These are phyloP conservation scores for Xerocomellus amylosporus DNA, from an alignment of 768 basidiomycete genomes.

Conservation along the genomic window DNA sequence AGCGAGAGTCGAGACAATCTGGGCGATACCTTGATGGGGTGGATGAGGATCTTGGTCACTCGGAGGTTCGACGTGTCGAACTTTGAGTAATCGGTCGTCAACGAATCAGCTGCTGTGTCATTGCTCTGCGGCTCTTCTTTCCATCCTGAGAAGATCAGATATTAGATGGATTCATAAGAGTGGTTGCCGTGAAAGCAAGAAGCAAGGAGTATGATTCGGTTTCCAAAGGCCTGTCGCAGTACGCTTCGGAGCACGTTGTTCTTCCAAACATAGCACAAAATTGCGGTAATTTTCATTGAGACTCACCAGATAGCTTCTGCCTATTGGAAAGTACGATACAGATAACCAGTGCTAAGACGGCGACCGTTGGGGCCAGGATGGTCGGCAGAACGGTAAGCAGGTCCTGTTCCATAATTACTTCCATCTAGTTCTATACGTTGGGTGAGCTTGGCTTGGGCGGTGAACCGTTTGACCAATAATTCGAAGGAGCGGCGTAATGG, in stretches of 20 bases:
- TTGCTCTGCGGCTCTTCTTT: background rate
- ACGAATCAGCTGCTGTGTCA: background rate
- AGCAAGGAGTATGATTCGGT: background rate
- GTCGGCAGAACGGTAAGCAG: constrained; percentile 7
- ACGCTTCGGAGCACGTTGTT: no score
- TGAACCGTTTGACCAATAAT: no score
- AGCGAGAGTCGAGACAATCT: background rate
- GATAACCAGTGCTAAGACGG: constrained; percentile 13
- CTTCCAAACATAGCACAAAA: constrained; percentile 1
- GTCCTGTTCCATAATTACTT: constrained; percentile 1
- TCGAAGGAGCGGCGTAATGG: background rate
- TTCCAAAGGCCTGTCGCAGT: background rate
- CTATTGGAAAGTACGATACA: constrained; percentile 15
- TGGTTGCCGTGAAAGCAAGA: background rate
- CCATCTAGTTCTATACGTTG: background rate
- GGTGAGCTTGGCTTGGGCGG: background rate
- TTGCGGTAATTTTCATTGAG: background rate
- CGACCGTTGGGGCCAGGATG: constrained; percentile 6
- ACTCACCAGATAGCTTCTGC: constrained; percentile 16
- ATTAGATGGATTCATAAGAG: constrained; percentile 5
- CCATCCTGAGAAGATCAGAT: constrained; percentile 17
- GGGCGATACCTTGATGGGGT: constrained; percentile 58
- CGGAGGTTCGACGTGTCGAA: constrained; percentile 36
- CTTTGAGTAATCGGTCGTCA: constrained; percentile 8
- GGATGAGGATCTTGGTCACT: constrained; percentile 58